phyloP scores from a whole-genome alignment of 352 stramenopile species.

The Albugo laibachii region DNA sequence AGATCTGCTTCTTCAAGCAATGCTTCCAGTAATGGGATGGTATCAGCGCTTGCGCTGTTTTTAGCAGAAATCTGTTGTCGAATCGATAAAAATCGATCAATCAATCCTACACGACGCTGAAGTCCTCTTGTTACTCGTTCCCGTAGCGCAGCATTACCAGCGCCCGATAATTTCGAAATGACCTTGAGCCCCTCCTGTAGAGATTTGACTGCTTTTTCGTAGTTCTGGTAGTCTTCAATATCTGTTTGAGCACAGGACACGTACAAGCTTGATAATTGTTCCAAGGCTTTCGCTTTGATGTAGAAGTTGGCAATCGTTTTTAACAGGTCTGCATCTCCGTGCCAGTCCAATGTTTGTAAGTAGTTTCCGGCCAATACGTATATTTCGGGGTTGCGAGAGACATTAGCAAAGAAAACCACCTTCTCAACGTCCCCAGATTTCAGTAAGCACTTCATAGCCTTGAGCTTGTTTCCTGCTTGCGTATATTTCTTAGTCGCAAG shows the following conservation, averaged over 20 bases:
- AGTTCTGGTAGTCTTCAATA: slow-evolving; percentile 90
- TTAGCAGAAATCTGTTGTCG: slow-evolving; percentile 19
- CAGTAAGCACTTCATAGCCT: slow-evolving; percentile 90
- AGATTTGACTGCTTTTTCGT: slow-evolving; percentile 81
- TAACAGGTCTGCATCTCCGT: slow-evolving; percentile 74
- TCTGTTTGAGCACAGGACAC: slow-evolving; percentile 80
- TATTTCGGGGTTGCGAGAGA: slow-evolving; percentile 84
- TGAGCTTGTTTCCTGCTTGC: slow-evolving; percentile 79
- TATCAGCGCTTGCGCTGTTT: slow-evolving; percentile 29
- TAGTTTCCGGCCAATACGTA: slow-evolving; percentile 92
- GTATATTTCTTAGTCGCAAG: slow-evolving; percentile 93
- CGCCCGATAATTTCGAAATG: slow-evolving; percentile 24
- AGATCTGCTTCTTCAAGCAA: slow-evolving; percentile 72
- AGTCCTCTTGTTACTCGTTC: slow-evolving; percentile 36
- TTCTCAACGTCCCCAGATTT: slow-evolving; percentile 90
- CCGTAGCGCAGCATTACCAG: slow-evolving; percentile 32
- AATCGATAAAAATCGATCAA: slow-evolving; percentile 76
- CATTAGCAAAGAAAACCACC: slow-evolving; percentile 87
- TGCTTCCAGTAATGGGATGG: slow-evolving; percentile 53
- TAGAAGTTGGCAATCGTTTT: slow-evolving; percentile 91
- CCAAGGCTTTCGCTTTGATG: slow-evolving; percentile 83
- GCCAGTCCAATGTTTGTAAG: slow-evolving; percentile 88
- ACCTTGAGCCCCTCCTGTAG: slow-evolving; percentile 82
- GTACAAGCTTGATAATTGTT: slow-evolving; percentile 85
- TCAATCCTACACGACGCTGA: slow-evolving; percentile 39